Evolutionary conservation across 1,284 basidiomycete genomes (phyloP).

Genomic region (Clitocybe nebularis): DNA sequence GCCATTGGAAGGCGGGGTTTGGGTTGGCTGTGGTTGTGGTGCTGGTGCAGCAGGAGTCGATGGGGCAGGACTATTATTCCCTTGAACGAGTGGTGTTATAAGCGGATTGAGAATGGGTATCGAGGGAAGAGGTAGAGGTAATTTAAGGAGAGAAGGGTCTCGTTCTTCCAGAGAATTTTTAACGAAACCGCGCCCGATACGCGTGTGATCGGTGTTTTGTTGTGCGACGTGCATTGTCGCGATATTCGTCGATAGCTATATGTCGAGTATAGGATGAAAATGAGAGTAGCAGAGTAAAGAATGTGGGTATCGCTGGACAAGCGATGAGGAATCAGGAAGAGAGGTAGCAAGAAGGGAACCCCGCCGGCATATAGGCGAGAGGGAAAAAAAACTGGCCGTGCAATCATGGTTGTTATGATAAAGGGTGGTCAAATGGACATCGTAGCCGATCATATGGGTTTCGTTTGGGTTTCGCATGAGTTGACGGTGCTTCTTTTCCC

Average conservation of each 20-base stretch:
- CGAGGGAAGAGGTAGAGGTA: conserved; percentile 37
- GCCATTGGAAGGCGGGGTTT: not conserved
- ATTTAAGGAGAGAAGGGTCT: conserved; percentile 35
- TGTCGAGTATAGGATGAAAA: not conserved
- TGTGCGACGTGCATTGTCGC: conserved; percentile 15
- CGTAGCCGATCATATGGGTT: conserved; percentile 6
- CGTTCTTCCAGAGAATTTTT: conserved; percentile 28
- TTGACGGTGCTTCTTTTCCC: not conserved
- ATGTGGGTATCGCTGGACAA: conserved; percentile 10
- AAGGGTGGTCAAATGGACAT: conserved; percentile 8
- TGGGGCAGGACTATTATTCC: conserved; percentile 15
- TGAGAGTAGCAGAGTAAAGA: conserved; percentile 12
- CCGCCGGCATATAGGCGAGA: conserved; percentile 6
- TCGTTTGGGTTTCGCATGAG: conserved; percentile 4
- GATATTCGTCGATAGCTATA: not conserved
- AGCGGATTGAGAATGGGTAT: conserved; percentile 40
- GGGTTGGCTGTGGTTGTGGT: not conserved
- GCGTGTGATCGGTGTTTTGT: conserved; percentile 9
- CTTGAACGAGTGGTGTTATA: conserved; percentile 31
- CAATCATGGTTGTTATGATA: conserved; percentile 8
- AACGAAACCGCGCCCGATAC: conserved; percentile 14
- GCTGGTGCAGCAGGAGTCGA: conserved; percentile 13
- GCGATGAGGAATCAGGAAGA: conserved; percentile 4
- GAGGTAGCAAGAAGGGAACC: conserved; percentile 1
- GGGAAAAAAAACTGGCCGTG: conserved; percentile 3